These are phyloP conservation scores for Myxozyma mucilagina DNA, from an alignment of 805 yeast genomes.

Conservation along the genomic window DNA sequence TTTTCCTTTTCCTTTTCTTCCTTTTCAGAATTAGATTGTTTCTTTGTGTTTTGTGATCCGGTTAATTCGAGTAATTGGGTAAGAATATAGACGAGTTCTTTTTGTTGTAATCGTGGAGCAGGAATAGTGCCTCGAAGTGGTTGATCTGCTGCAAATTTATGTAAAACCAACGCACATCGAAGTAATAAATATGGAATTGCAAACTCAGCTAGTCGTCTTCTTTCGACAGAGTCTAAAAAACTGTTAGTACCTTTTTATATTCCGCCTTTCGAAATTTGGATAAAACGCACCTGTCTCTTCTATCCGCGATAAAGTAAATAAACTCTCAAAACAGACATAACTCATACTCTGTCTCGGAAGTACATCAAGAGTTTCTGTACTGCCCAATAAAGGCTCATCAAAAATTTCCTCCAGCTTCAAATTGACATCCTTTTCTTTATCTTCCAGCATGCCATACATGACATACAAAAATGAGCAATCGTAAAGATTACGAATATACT, in stretches of 20 bases:
- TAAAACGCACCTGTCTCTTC: conserved; percentile 25
- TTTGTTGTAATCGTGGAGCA: conserved; percentile 60
- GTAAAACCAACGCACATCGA: conserved; percentile 60
- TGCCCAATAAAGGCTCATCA: conserved; percentile 58
- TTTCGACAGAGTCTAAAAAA: conserved; percentile 7
- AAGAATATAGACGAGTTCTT: conserved; percentile 52
- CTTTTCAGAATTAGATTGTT: not conserved
- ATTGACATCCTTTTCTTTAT: conserved; percentile 37
- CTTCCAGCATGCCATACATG: conserved; percentile 47
- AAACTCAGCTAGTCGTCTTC: conserved; percentile 33
- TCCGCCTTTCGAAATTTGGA: not conserved
- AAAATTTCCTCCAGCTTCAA: conserved; percentile 48
- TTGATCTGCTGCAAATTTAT: conserved; percentile 64
- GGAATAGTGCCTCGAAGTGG: conserved; percentile 63
- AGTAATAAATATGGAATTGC: conserved; percentile 54
- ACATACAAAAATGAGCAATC: conserved; percentile 57
- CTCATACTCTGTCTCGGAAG: conserved; percentile 53
- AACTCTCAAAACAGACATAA: conserved; percentile 55
- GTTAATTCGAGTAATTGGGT: conserved; percentile 19
- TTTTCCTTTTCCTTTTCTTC: not conserved
- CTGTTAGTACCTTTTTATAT: not conserved
- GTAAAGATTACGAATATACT: conserved; percentile 54
- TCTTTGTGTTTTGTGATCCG: not conserved
- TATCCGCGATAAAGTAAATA: conserved; percentile 45
- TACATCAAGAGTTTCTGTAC: conserved; percentile 53